These are phyloP conservation scores for Trichomonas tenax DNA, from an alignment of 208 protist genomes.

Conservation along the genomic window DNA sequence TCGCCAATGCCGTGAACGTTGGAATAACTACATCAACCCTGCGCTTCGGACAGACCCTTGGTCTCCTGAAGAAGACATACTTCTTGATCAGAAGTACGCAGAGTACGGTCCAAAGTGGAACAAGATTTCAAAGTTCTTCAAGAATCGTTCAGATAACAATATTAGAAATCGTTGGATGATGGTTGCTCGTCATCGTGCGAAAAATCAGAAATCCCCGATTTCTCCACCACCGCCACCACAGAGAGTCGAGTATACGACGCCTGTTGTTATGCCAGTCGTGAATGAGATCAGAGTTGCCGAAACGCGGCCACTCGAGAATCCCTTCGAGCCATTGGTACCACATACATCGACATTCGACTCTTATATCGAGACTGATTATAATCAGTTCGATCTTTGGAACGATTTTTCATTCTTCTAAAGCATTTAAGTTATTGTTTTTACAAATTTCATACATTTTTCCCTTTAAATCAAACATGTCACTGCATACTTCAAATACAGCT, in stretches of 20 bases:
- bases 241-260: background rate
- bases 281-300: background rate
- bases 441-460: too few species aligned
- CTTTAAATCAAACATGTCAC: too few species aligned
- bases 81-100: background rate
- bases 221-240: background rate
- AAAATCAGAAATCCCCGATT: background rate
- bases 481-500: too few species aligned
- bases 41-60: background rate
- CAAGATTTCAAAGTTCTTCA: background rate
- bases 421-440: background rate
- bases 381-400: background rate
- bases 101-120: background rate
- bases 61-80: background rate
- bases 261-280: background rate
- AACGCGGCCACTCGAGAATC: background rate
- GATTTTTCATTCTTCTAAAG: background rate
- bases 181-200: background rate
- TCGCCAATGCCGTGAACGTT: background rate
- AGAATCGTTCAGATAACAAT: background rate
- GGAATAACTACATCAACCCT: background rate
- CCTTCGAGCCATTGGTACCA: background rate
- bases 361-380: background rate
- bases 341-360: background rate
- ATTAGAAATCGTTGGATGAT: slow-evolving; percentile 11